Percentiles rank a stretch among this genome's conserved stretches.
Conservation (phyloP, 139 green algal species). For the Desmodesmus armatus region DNA sequence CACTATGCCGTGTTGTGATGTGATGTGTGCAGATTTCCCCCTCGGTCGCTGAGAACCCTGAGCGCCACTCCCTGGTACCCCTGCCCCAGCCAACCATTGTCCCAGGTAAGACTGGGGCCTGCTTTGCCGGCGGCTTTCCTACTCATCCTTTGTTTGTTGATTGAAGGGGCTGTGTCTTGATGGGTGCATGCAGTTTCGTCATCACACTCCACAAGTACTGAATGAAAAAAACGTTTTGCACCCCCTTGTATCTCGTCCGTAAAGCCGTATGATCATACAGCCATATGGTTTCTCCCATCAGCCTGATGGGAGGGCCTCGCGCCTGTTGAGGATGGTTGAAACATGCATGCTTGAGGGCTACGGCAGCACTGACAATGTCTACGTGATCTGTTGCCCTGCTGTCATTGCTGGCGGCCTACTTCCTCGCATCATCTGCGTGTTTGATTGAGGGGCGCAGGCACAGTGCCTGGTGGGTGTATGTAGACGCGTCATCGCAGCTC, state of each 20-base stretch:
- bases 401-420: not conserved
- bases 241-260: not conserved
- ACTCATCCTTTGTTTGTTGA: not conserved
- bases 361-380: no score
- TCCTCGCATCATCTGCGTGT: not conserved
- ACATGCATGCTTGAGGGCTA: no score
- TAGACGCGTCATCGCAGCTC: not conserved
- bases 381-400: no score
- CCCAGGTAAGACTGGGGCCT: constrained; percentile 54
- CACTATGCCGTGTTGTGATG: no score
- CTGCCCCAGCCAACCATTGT: constrained; percentile 83
- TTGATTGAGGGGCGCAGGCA: not conserved
- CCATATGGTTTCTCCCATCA: no score
- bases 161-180: not conserved
- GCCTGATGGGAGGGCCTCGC: no score
- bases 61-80: constrained; percentile 75
- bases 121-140: not conserved
- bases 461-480: no score
- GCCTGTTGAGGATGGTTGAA: no score
- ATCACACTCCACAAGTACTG: not conserved
- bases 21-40: constrained; percentile 41
- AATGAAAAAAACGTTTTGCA: not conserved
- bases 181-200: not conserved
- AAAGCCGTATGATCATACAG: not conserved
- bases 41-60: constrained; percentile 11